Base-by-base conservation (phyloP, 345 rosid species). In the Melaleuca alternifolia region DNA sequence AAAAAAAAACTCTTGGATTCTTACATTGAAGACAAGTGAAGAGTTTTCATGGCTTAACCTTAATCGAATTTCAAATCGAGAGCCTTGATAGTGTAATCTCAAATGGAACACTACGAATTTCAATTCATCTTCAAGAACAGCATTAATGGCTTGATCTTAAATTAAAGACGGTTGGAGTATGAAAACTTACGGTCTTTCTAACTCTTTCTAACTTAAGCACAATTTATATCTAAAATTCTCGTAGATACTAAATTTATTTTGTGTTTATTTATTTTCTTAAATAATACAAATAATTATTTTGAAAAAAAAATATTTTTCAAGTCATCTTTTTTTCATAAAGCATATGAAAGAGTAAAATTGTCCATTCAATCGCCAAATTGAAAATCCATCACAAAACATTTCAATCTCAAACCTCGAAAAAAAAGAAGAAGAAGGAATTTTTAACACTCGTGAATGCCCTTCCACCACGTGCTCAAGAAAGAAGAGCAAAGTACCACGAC, bases 181-280 rank as follows among this genome's bases (percentile, higher is more conserved):
- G 24, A 10, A 24, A 24, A n/a, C 15, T 56, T 23, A 56, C 24
- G 0, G 11, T 24, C 61, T 56, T 13, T 24, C n/a, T 10, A 56
- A 56, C 30, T 56, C 26, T 65, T 65, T 14, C 6, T 3, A 6
- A 28, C 44, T 62, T 33, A 7, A 62, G 2, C 7, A 18, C 1
- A n/a, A n/a, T n/a, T 59, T 18, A 9, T 71, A 0, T 0, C 23
- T 33, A 71, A 33, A 71, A 16, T 18, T 16, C 18, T 33, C 1
- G 0, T 0, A 2, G 24, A 71, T 3, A 18, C 16, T 2, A 8
- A 65, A 65, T 33, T 16, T 33, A 33, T 18, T 0, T 71, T 2
- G 33, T 0, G 7, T 71, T 33, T 33, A 71, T 20, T 71, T 12
- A 71, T 71, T 71, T 33, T 20, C 18, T 2, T 33, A 65, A 65